A percentile compares a stretch with the other conserved stretches of the same genome.
phyloP scores from a whole-genome alignment of 179 eudicot species.

The Nepenthes alata region DNA sequence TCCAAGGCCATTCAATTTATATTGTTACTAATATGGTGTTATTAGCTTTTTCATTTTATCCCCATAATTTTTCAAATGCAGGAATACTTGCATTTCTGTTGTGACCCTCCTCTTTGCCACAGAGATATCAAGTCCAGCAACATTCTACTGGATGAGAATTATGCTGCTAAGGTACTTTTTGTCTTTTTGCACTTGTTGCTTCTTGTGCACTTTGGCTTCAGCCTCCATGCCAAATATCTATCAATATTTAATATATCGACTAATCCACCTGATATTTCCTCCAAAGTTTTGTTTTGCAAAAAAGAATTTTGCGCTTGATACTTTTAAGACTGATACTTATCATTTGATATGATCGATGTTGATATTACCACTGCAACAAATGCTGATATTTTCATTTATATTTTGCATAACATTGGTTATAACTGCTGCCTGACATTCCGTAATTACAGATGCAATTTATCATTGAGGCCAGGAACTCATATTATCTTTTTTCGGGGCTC shows the following conservation, averaged over 20 bases:
- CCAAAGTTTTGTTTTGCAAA: no score
- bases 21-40: no score
- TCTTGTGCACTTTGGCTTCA: neutral
- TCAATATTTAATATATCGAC: no score
- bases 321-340: no score
- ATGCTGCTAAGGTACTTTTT: slow-evolving; percentile 65
- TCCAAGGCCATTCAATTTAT: neutral
- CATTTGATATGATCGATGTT: no score
- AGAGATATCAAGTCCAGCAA: slow-evolving; percentile 97
- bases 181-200: neutral
- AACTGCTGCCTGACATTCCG: no score
- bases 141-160: slow-evolving; percentile 71
- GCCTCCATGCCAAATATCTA: neutral
- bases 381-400: neutral
- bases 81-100: slow-evolving; percentile 97
- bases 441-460: no score
- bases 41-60: neutral
- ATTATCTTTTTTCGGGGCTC: no score
- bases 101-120: slow-evolving; percentile 92
- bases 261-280: no score
- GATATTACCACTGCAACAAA: no score
- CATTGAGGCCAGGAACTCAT: no score
- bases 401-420: neutral
- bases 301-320: no score
- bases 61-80: slow-evolving; percentile 22